Evolutionary conservation across 2,329 filamentous ascomycete genomes (phyloP), one percentile per base, ranked within the genome.

Genomic region (Diplocarpon rosae): DNA sequence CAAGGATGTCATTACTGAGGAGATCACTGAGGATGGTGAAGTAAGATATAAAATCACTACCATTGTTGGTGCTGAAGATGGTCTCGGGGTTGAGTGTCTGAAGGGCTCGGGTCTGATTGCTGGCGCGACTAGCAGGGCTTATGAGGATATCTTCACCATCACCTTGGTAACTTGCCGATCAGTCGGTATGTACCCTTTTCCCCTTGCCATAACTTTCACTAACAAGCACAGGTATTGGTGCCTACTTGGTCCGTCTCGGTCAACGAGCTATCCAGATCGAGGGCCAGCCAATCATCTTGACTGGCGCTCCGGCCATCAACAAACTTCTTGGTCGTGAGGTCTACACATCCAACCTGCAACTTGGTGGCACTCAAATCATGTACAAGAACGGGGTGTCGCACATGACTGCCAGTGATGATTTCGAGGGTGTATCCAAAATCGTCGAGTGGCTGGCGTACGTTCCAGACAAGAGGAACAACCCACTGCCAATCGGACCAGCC

Each of bases 341-440:
- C 27, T 98, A 98, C 72, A 95, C 92, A 17, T 96, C 92, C 49
- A 98, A 98, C 76, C 70, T 98, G 62, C 92, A 98, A 73, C 86
- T 98, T 54, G 92, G 92, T 80, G 92, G 92, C 58, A 98, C 92
- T n/a, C 92, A 98, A 69, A 98, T 98, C 76, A 98, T 98, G 92
- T 96, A 98, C 79, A 89, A 86, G 71, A 98, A 98, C 65, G 92
- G 92, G 78, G 92, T 98, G 34, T 96, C 92, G 16, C 92, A 98
- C 72, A 90, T 96, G 85, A 95, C 90, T 56, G 92, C 92, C 60
- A 85, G 83, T 57, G 90, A 98, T 61, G 92, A 98, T 70, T 96
- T 98, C 59, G 89, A 90, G 60, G 92, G 92, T 77, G 85, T 98
- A 16, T 88, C 85, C 60, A 93, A 93, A 75, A 96, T 98, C 62